phyloP scores from a whole-genome alignment of 1,284 basidiomycete species.

The Apiotrichum brassicae region DNA sequence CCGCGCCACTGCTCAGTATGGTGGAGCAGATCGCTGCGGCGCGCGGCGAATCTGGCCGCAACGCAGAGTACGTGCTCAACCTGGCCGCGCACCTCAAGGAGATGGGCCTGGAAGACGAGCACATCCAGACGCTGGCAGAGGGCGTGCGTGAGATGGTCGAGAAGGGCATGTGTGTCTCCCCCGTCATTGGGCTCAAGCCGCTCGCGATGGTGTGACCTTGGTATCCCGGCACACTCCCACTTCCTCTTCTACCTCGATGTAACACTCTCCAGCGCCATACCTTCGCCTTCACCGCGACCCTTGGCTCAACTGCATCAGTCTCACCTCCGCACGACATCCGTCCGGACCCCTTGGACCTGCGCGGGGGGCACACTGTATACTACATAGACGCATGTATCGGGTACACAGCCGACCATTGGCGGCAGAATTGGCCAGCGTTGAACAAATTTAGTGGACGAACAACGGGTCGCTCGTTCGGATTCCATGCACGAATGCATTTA shows the following conservation, averaged over 20 bases:
- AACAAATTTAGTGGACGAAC: no score
- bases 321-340: no score
- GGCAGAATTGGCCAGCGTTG: no score
- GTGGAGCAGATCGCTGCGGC: conserved; percentile 10
- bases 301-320: no score
- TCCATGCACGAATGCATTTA: conserved; percentile 5
- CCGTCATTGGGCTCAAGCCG: neutral
- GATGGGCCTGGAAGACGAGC: conserved; percentile 16
- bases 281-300: no score
- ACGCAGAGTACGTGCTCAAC: conserved; percentile 14
- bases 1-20: conserved; percentile 4
- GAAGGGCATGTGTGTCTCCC: neutral
- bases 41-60: neutral
- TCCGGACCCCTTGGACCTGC: neutral
- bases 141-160: conserved; percentile 5
- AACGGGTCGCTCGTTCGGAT: no score
- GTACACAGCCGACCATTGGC: neutral
- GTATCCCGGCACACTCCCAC: no score
- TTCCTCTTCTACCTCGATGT: no score
- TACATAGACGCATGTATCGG: neutral
- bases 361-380: neutral
- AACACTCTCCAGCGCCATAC: no score
- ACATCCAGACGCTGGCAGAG: conserved; percentile 10
- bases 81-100: conserved; percentile 8
- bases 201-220: neutral